These are phyloP conservation scores for Trichoderma hamatum DNA, from an alignment of 2,329 filamentous ascomycete species.

Conservation along the genomic window DNA sequence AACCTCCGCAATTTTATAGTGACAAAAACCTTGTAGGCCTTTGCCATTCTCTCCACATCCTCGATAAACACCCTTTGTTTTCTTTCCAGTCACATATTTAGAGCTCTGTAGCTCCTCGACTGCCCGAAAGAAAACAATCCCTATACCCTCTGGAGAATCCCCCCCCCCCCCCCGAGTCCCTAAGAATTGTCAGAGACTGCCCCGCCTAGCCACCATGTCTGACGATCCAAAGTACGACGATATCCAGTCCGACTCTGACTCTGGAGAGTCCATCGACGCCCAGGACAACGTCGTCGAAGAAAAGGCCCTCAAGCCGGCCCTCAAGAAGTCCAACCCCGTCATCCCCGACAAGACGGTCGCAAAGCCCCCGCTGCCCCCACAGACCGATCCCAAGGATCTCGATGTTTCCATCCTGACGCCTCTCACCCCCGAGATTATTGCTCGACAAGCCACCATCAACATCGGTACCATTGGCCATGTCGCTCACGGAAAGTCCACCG, in stretches of 20 bases:
- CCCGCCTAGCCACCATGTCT: constrained; percentile 37
- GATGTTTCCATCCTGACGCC: constrained; percentile 80
- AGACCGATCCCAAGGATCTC: constrained; percentile 89
- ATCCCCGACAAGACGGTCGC: constrained; percentile 60
- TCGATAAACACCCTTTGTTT: neutral
- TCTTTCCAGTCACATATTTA: neutral
- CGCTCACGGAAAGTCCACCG: constrained; percentile 97
- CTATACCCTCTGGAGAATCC: neutral
- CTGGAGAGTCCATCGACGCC: constrained; percentile 65
- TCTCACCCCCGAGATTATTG: constrained; percentile 94
- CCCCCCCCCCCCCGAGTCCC: neutral
- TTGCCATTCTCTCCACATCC: constrained; percentile 1
- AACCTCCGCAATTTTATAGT: constrained; percentile 30
- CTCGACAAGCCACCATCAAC: constrained; percentile 97
- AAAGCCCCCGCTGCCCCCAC: constrained; percentile 68
- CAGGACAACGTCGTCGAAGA: constrained; percentile 61
- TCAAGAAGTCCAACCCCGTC: constrained; percentile 71
- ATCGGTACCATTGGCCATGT: constrained; percentile 98
- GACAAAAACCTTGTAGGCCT: constrained; percentile 29
- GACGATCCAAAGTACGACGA: constrained; percentile 69
- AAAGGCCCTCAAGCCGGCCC: constrained; percentile 76
- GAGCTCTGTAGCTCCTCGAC: neutral
- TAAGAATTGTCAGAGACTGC: neutral
- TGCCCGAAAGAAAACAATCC: neutral
- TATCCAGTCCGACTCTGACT: constrained; percentile 72